These are phyloP conservation scores for Macroventuria anomochaeta DNA, from an alignment of 2,329 filamentous ascomycete genomes.

Conservation along the genomic window DNA sequence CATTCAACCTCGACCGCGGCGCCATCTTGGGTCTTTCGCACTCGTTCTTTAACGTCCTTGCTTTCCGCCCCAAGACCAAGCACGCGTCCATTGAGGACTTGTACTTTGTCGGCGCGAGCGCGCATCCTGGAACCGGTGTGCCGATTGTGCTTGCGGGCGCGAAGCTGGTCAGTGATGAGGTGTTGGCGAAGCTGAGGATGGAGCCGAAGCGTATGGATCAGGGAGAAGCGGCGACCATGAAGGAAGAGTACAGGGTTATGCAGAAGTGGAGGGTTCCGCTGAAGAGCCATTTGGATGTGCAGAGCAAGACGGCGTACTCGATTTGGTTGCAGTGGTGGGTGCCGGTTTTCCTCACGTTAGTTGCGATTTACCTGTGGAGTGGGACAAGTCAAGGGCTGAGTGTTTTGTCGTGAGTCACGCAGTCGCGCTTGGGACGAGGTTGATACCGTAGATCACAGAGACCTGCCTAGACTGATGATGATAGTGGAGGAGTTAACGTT, in stretches of 20 bases:
- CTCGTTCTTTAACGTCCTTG: constrained; percentile 75
- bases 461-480: not conserved
- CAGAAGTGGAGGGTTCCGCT: constrained; percentile 7
- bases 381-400: constrained; percentile 4
- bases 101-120: constrained; percentile 78
- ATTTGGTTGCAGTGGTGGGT: constrained; percentile 18
- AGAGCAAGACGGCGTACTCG: constrained; percentile 16
- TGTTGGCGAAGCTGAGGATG: constrained; percentile 50
- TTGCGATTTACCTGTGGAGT: constrained; percentile 10
- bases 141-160: constrained; percentile 75
- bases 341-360: constrained; percentile 7
- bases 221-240: constrained; percentile 11
- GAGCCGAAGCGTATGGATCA: constrained; percentile 19
- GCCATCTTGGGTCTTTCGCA: constrained; percentile 76
- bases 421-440: not conserved
- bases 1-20: constrained; percentile 77
- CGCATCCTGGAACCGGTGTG: constrained; percentile 77
- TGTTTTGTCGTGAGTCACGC: constrained; percentile 12
- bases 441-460: too few relatives aligned
- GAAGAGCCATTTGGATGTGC: constrained; percentile 15
- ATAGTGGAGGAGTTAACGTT: not conserved
- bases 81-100: constrained; percentile 58
- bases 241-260: constrained; percentile 16
- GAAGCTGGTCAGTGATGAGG: constrained; percentile 65
- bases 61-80: constrained; percentile 67